Base-by-base conservation (phyloP, 2,329 filamentous ascomycete genomes). In the Beauveria sp. region DNA sequence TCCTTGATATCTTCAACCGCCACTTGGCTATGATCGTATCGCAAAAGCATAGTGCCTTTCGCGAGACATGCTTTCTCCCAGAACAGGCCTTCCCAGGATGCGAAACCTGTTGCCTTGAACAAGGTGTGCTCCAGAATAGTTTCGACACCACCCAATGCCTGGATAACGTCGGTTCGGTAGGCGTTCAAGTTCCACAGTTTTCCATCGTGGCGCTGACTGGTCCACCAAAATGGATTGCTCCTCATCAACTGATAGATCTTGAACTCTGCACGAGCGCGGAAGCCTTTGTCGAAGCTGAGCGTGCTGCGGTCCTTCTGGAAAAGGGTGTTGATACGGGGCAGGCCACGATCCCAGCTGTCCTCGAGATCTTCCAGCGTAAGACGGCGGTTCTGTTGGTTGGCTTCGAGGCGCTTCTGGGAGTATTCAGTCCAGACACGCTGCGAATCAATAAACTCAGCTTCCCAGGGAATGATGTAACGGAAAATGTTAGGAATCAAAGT, bases 151-250 rank as follows among this genome's bases (percentile, higher is more conserved):
- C 93, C 93, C 53, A 97, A 77, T 0, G 93, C 92, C 72, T 97
- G 94, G 62, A 99, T 99, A 10, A 97, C 92, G 77, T 99, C 94
- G 7, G 94, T 97, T 64, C 94, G 82, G 76, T 97, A 97, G 1
- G 91, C 90, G 66, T 97, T 97, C 59, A 99, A 75, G 65, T 97
- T 97, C 94, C 94, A 99, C 5, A 99, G 76, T 71, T 97, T 97
- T 71, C 94, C 94, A 69, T 99, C 94, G 70, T 99, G 96, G 44
- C 94, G 83, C 74, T 97, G 93, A 69, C 90, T 96, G 4, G 94
- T 99, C 94, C 94, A 99, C 92, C 92, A 97, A 81, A 97, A 97
- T 0, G 94, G 94, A 72, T 97, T 97, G 76, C 89, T 96, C 84
- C 96, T 97, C 93, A 99, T 97, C 63, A 97, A 81, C 73, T 97